Percentiles rank a stretch among this genome's conserved stretches.
These are phyloP conservation scores for Turritis glabra DNA, from an alignment of 345 rosid genomes.

Conservation along the genomic window DNA sequence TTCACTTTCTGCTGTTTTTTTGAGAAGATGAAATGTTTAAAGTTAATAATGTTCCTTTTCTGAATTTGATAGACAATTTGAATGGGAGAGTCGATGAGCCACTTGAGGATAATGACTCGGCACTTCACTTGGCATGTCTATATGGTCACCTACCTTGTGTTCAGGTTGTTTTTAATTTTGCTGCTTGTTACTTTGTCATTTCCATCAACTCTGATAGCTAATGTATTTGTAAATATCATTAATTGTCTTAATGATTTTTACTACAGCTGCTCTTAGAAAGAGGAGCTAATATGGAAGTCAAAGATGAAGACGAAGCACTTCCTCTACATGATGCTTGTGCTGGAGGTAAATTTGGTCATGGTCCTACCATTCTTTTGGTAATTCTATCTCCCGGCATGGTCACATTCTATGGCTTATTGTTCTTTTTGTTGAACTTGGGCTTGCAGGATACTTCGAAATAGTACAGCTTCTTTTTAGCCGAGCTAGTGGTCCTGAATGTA, in stretches of 20 bases:
- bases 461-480: slow-evolving; percentile 59
- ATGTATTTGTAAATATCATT: neutral
- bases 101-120: slow-evolving; percentile 85
- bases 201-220: neutral
- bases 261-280: slow-evolving; percentile 77
- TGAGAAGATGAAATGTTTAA: neutral
- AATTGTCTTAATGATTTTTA: neutral
- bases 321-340: slow-evolving; percentile 97
- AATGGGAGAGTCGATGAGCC: slow-evolving; percentile 78
- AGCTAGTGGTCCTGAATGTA: slow-evolving; percentile 47
- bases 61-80: slow-evolving; percentile 56
- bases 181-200: neutral
- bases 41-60: neutral
- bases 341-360: slow-evolving; percentile 53
- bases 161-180: slow-evolving; percentile 50
- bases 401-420: neutral
- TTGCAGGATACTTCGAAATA: slow-evolving; percentile 68
- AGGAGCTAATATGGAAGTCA: slow-evolving; percentile 82
- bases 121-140: slow-evolving; percentile 89
- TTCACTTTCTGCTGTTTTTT: neutral
- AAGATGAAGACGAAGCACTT: slow-evolving; percentile 92
- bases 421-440: neutral
- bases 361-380: neutral
- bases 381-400: neutral
- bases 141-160: slow-evolving; percentile 84